phyloP scores from a whole-genome alignment of 2,329 filamentous ascomycete species.

The Cladosporium sp. region DNA sequence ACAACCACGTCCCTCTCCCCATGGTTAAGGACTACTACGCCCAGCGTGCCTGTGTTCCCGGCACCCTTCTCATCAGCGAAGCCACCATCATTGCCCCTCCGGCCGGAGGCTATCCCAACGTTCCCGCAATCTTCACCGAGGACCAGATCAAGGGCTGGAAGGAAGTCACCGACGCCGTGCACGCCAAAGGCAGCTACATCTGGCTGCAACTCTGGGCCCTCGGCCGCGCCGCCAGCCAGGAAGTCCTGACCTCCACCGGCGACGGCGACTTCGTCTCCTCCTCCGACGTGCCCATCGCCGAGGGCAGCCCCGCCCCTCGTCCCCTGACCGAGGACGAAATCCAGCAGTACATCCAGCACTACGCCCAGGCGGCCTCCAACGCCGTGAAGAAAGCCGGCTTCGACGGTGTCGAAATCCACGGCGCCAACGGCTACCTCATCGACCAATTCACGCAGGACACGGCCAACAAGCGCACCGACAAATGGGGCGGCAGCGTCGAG shows the following conservation, averaged over 20 bases:
- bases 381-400: constrained; percentile 49
- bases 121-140: constrained; percentile 28
- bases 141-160: constrained; percentile 49
- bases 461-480: constrained; percentile 51
- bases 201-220: constrained; percentile 45
- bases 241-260: constrained; percentile 15
- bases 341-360: constrained; percentile 33
- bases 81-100: constrained; percentile 32
- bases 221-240: constrained; percentile 42
- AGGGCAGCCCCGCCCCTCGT: constrained; percentile 31
- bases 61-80: constrained; percentile 32
- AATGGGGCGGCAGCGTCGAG: constrained; percentile 45
- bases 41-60: constrained; percentile 27
- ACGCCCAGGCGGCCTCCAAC: constrained; percentile 41
- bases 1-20: constrained; percentile 34
- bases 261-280: constrained; percentile 30
- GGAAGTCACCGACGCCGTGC: constrained; percentile 48
- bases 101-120: constrained; percentile 27
- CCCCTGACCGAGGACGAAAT: constrained; percentile 35
- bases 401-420: constrained; percentile 57
- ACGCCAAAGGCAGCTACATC: constrained; percentile 48
- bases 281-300: constrained; percentile 32
- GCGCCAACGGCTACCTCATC: constrained; percentile 52
- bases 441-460: constrained; percentile 61
- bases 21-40: constrained; percentile 33